These are phyloP conservation scores for Monosporozyma solicola DNA, from an alignment of 805 yeast genomes.

Conservation along the genomic window DNA sequence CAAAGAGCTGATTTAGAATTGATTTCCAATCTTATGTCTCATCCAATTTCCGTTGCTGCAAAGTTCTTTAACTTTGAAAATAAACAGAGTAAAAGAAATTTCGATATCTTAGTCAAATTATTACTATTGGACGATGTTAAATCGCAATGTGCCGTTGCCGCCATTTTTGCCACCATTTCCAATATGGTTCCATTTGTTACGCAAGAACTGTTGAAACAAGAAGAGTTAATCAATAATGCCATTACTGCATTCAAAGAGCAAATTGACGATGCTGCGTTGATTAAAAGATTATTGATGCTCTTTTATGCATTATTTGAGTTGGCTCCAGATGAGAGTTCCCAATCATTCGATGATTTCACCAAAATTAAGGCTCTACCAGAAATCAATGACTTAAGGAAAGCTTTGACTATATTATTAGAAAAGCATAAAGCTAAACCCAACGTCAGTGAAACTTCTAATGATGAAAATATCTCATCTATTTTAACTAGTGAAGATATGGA, in stretches of 20 bases:
- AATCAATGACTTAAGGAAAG: conserved; percentile 6
- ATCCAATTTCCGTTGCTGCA: conserved; percentile 33
- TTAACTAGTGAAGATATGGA: not conserved
- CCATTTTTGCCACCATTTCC: conserved; percentile 30
- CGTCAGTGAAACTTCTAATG: too few relatives aligned
- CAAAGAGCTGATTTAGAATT: conserved; percentile 59
- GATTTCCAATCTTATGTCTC: conserved; percentile 47
- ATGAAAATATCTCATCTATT: not conserved
- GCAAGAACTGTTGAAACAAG: conserved; percentile 20
- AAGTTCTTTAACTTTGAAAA: conserved; percentile 50
- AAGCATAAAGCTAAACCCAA: not conserved
- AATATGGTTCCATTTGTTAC: conserved; percentile 31
- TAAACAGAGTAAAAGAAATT: conserved; percentile 32
- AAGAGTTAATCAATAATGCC: conserved; percentile 21
- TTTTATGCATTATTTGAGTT: conserved; percentile 24
- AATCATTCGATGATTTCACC: not conserved
- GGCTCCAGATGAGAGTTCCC: conserved; percentile 9
- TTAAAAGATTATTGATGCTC: conserved; percentile 29
- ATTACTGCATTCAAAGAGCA: conserved; percentile 22
- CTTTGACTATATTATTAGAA: conserved; percentile 12
- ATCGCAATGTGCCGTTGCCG: conserved; percentile 37
- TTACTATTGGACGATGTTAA: conserved; percentile 32
- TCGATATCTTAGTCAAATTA: conserved; percentile 34
- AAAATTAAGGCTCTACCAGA: conserved; percentile 1
- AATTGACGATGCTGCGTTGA: conserved; percentile 21